A percentile compares a stretch with the other conserved stretches of the same genome.
Conservation (phyloP, 2,329 filamentous ascomycete species). For the Sporothrix humicola region DNA sequence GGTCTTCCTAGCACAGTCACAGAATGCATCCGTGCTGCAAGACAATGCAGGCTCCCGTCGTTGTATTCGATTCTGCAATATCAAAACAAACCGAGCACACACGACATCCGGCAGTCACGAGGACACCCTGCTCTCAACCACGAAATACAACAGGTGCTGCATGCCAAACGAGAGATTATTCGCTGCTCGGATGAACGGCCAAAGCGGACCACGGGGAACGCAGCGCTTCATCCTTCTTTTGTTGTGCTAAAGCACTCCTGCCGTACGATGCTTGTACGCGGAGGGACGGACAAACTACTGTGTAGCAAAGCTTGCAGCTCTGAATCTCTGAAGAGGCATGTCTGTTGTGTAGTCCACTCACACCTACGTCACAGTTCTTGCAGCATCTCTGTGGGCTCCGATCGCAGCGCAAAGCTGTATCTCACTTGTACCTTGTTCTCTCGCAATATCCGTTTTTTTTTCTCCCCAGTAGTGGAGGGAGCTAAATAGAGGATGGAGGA, state of each 20-base stretch:
- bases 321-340: neutral
- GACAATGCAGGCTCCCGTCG: slow-evolving; percentile 10
- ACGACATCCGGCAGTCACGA: neutral
- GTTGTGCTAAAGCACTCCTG: too few species aligned
- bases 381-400: neutral
- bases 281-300: too few species aligned
- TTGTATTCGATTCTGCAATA: slow-evolving; percentile 22
- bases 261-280: too few species aligned
- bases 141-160: neutral
- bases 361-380: neutral
- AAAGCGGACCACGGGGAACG: neutral
- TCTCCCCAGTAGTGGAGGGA: neutral
- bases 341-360: neutral
- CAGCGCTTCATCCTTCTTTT: neutral
- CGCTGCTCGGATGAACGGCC: neutral
- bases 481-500: neutral
- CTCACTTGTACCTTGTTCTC: neutral
- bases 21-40: neutral
- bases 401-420: neutral
- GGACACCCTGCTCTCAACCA: neutral
- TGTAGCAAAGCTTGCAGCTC: neutral
- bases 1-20: neutral
- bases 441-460: neutral
- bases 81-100: neutral
- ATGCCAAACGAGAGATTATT: neutral